A percentile compares a stretch with the other conserved stretches of the same genome.
These are phyloP conservation scores for Massospora cicadina DNA, from an alignment of 371 early-diverging fungal genomes.

Conservation along the genomic window DNA sequence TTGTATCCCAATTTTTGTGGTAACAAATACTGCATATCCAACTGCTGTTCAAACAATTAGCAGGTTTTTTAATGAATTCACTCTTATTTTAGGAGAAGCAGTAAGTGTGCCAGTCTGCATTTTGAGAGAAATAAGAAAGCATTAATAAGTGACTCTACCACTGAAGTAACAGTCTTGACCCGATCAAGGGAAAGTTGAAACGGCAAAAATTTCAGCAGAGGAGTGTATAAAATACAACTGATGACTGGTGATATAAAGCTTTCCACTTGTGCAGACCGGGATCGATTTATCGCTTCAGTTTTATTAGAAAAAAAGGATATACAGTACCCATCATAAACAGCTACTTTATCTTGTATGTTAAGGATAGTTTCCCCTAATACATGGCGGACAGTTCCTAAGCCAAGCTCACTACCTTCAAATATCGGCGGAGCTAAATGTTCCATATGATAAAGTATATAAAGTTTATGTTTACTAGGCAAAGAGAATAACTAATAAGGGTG, in stretches of 20 bases:
- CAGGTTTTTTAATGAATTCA: neutral
- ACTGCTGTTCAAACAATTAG: neutral
- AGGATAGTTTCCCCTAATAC: neutral
- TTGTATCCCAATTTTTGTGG: neutral
- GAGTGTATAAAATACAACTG: neutral
- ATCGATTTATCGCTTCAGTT: neutral
- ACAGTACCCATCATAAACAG: slow-evolving; percentile 4
- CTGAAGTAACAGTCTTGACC: neutral
- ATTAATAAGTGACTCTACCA: neutral
- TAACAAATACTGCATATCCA: neutral
- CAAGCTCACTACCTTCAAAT: neutral
- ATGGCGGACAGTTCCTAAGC: neutral
- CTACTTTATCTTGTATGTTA: slow-evolving; percentile 5
- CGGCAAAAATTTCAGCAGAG: neutral
- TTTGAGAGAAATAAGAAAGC: neutral
- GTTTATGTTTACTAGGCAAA: too few species aligned
- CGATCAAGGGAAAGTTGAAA: neutral
- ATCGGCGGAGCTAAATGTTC: neutral
- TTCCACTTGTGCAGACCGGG: neutral
- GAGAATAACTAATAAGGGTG: too few species aligned
- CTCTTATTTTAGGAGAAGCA: neutral
- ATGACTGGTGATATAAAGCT: slow-evolving; percentile 3
- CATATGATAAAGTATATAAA: too few species aligned
- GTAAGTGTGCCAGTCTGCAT: neutral
- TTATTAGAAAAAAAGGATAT: neutral